These are phyloP conservation scores for Scutellaria baicalensis DNA, from an alignment of 257 asterid species.

Conservation along the genomic window DNA sequence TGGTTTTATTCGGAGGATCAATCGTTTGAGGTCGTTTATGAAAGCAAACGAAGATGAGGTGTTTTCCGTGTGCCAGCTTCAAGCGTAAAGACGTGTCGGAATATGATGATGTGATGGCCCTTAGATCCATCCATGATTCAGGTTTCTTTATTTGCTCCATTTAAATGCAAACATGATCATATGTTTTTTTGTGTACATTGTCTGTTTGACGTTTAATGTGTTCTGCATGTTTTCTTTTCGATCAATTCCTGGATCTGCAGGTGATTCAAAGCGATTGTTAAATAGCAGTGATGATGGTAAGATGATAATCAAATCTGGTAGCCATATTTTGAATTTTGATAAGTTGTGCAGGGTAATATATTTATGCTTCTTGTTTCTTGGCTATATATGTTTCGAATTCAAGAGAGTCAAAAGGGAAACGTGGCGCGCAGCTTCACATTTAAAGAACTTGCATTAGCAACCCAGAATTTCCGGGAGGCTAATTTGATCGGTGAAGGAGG, in stretches of 20 bases:
- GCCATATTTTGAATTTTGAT: not conserved
- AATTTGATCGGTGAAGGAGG: conserved; percentile 95
- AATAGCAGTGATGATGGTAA: conserved; percentile 18
- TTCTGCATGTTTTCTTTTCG: not conserved
- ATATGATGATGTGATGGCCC: conserved; percentile 30
- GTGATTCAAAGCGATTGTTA: conserved; percentile 10
- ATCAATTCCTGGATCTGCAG: conserved; percentile 14
- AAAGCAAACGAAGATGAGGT: conserved; percentile 22
- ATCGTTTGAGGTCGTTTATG: not conserved
- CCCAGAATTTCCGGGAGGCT: conserved; percentile 62
- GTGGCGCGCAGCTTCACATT: conserved; percentile 65
- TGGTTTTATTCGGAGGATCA: conserved; percentile 5
- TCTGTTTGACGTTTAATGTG: not conserved
- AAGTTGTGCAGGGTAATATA: not conserved
- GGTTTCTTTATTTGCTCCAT: conserved; percentile 23
- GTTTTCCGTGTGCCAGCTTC: conserved; percentile 48
- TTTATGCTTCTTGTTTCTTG: not conserved
- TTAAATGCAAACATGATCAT: not conserved
- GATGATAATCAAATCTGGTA: not conserved
- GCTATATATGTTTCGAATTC: not conserved
- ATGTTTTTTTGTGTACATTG: not conserved
- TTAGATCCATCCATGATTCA: conserved; percentile 28
- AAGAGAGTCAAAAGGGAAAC: conserved; percentile 27
- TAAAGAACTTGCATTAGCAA: conserved; percentile 62
- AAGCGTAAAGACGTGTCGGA: conserved; percentile 24